Evolutionary conservation across 768 basidiomycete genomes (phyloP), one percentile per base, ranked within the genome.

Genomic region (Strobilomyces dryophilus): DNA sequence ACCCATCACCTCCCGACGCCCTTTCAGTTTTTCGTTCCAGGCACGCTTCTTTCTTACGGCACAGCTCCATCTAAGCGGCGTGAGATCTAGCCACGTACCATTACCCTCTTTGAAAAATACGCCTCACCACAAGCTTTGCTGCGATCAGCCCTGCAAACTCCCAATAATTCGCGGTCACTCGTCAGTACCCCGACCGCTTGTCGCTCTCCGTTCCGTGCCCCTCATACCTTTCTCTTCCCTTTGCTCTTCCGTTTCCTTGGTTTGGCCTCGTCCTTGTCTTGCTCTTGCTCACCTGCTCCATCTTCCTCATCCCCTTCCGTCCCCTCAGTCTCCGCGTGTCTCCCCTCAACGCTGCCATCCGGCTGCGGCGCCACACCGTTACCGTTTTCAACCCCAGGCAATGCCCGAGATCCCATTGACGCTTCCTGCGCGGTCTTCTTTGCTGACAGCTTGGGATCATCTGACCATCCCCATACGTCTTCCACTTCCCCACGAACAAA

Each of bases 401-500:
- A 53, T 36, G 5, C 58, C 53, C 46, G 48, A 51, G 45, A 35
- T 52, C 29, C 53, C 53, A 49, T 49, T 40, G 37, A 3, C 20
- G 9, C 57, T 51, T 59, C 58, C 46, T 52, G 42, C 45, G 49
- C 51, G 29, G 24, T 53, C 47, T 65, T 57, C 59, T 49, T 10
- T 34, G 58, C 55, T 45, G 56, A 56, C 65, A 64, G 63, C 14
- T 66, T 61, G 20, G 74, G 71, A 15, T 74, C 77, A 68, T 92
- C 90, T 47, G 72, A 76, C 88, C 88, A 94, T 15, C 58, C 68
- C 87, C 88, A 92, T 20, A 83, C 79, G 24, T 81, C 76, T 12
- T 58, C 60, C n/a, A 92, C 57, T 69, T 95, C 93, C 49, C 91
- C 87, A 54, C 82, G 78, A 36, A 74, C 52, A 32, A 75, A 58